Percentiles rank a stretch among this genome's conserved stretches.
Conservation (phyloP, 495 filamentous ascomycete genomes). For the Xylaria nigripes region DNA sequence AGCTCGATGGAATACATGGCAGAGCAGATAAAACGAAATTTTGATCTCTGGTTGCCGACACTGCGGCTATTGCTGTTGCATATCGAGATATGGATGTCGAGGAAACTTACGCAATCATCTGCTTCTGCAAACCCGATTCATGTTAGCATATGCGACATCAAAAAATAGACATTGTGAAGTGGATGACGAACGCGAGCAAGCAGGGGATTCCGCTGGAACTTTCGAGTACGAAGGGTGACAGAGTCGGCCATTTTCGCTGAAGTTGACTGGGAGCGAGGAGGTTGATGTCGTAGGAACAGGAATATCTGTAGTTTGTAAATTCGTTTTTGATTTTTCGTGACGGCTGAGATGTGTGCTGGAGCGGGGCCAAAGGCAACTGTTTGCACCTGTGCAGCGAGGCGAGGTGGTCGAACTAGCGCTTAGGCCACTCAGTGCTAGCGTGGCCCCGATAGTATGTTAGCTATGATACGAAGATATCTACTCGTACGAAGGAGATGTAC, state of each 20-base stretch:
- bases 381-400: conserved; percentile 9
- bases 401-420: conserved; percentile 1
- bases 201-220: conserved; percentile 99
- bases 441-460: no score
- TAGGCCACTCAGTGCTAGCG: background rate
- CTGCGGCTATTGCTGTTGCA: background rate
- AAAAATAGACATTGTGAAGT: background rate
- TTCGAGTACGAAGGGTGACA: conserved; percentile 98
- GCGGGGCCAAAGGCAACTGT: conserved; percentile 8
- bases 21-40: background rate
- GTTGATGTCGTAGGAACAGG: conserved; percentile 12
- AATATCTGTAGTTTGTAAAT: conserved; percentile 13
- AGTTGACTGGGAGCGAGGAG: conserved; percentile 14
- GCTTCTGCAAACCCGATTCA: conserved; percentile 44
- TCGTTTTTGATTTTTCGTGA: conserved; percentile 16
- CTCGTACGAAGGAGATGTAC: no score
- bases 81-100: background rate
- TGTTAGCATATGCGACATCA: conserved; percentile 5
- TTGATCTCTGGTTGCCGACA: background rate
- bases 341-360: conserved; percentile 16
- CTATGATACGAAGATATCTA: no score
- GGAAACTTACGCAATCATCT: conserved; percentile 98
- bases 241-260: conserved; percentile 76
- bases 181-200: conserved; percentile 47
- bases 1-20: background rate